Evolutionary conservation across 768 basidiomycete species (phyloP), one percentile per base, ranked within the genome.

Genomic region (Lentinus brumalis): DNA sequence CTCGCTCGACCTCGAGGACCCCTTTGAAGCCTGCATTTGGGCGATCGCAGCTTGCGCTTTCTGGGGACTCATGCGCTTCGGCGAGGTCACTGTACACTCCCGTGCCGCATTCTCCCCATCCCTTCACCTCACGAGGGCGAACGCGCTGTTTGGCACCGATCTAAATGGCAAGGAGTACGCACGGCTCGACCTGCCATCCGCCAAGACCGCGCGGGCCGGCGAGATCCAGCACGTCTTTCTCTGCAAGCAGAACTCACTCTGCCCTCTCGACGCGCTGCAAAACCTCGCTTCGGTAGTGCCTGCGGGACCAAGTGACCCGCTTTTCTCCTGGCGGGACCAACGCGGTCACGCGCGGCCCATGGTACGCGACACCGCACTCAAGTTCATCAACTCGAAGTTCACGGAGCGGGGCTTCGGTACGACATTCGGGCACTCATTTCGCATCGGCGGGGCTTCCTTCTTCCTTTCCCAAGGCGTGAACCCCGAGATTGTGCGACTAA

Each of bases 11-110:
- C 0, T 46, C 72, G 9, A 66, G 75, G n/a, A n/a, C n/a, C n/a
- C n/a, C n/a, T 81, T 80, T 56, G 77, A 80, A 53, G 76, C 78
- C 0, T 77, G 75, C 35, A 53, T 79, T 0, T 79, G 77, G 77
- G 77, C 78, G 0, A 70, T 73, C 47, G 71, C 70, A 0, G 35
- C 57, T 0, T 78, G 72, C 55, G 74, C 76, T 0, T 80, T 81
- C 64, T 80, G 72, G 70, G 77, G 77, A 1, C 57, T 78, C 54
- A 75, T 77, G 72, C 63, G 72, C 0, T 76, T 78, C 53, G 76
- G 78, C 0, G 77, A 81, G 59, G 71, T 76, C 0, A 65, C 77
- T 0, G 75, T 77, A 0, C 31, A 46, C 4, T 53, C 73, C 0
- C 63, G 66, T 1, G 11, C 38, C 0, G 57, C 45, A 12, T 79